Base-by-base conservation (phyloP, 345 rosid species). In the Euphorbia pulcherrima region DNA sequence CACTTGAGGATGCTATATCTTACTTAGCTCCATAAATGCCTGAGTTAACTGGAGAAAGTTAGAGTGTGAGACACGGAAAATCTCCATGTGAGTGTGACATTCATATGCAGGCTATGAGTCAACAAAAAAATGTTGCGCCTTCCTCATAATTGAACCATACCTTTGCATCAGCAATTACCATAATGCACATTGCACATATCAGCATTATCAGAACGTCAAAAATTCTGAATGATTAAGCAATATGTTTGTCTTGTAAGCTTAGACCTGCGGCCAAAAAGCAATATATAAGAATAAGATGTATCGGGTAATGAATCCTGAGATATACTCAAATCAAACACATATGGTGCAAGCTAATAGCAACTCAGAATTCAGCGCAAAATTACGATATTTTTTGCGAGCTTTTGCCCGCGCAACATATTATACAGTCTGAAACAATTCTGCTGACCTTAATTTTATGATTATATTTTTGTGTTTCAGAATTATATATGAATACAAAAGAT, bases 201-300 rank as follows among this genome's bases (percentile, higher is more conserved):
- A 50, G 5, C 23, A 51, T 50, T 24, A 28, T 65, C 28, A 65
- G n/a, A 60, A 48, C 18, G 16, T n/a, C n/a, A 47, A 60, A 52
- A 9, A 26, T 48, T 44, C 44, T 61, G 10, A 55, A 29, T 18
- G 14, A 51, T 20, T 23, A 35, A 37, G 54, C 41, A 65, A 65
- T 18, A 14, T 5, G 16, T 33, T 27, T 11, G 20, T 41, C 64
- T 55, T 11, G 12, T 57, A 60, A 58, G 35, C 37, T 59, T 23
- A 53, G 67, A 14, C 55, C 63, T 39, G 41, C 67, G 52, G 39
- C n/a, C 16, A 44, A 17, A 64, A 29, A 55, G 54, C 62, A 23
- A 44, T 41, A 24, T 33, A 40, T 24, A 23, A 28, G 5, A 33
- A 28, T 37, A 8, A 54, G 0, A 10, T 3, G 9, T 62, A 13